Percentiles rank a stretch among this genome's conserved stretches.
These are phyloP conservation scores for Solanum tacnaense DNA, from an alignment of 257 asterid species.

Conservation along the genomic window DNA sequence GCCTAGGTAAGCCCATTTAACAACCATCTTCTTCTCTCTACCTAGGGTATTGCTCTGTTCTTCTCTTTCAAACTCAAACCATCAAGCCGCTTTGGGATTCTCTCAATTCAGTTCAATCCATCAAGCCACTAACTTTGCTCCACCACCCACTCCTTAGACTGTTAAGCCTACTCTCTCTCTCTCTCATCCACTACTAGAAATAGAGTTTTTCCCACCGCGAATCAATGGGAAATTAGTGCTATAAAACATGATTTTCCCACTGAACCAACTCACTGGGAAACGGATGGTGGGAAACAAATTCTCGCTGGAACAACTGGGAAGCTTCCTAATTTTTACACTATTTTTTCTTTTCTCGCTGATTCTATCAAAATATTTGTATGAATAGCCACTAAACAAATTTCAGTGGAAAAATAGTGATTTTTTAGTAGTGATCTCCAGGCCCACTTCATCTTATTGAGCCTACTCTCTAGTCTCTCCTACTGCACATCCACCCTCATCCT, in stretches of 20 bases:
- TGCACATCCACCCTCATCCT: neutral
- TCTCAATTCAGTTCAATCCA: neutral
- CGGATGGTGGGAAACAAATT: neutral
- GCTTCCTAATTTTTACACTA: neutral
- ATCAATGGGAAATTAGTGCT: neutral
- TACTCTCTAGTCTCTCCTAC: neutral
- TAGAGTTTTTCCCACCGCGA: neutral
- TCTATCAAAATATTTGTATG: neutral
- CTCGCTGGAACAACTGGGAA: neutral
- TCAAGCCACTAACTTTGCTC: neutral
- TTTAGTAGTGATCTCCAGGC: neutral
- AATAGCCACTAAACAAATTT: neutral
- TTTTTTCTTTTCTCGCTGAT: neutral
- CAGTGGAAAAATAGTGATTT: neutral
- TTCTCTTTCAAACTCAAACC: neutral
- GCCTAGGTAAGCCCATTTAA: neutral
- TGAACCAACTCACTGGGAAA: neutral
- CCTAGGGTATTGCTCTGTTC: neutral
- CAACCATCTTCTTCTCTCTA: neutral
- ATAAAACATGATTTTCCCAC: neutral
- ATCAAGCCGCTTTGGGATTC: neutral
- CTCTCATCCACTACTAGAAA: neutral
- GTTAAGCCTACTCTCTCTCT: neutral
- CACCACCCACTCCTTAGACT: neutral
- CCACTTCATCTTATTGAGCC: neutral